Evolutionary conservation across 108 stramenopile genomes (phyloP).

Genomic region (Nitzschia sp.): DNA sequence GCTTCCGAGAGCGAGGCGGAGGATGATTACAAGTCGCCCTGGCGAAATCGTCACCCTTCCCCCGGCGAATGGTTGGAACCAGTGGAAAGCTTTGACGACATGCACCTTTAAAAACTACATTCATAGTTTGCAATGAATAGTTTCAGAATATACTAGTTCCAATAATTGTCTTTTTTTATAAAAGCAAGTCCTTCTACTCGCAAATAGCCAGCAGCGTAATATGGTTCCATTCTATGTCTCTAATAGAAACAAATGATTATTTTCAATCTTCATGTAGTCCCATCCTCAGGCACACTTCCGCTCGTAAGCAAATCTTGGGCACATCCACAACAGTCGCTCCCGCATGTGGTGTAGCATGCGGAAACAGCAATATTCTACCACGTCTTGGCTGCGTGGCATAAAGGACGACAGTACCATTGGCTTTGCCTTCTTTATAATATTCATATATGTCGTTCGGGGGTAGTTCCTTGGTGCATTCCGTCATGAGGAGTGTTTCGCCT

Average conservation of each 20-base stretch:
- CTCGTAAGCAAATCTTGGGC: conserved; percentile 38
- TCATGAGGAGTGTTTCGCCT: conserved; percentile 32
- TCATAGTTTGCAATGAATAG: no score
- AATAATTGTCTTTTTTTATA: no score
- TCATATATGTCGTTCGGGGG: neutral
- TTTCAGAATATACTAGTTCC: no score
- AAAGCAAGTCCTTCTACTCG: no score
- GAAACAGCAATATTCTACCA: conserved; percentile 36
- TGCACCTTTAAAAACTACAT: neutral
- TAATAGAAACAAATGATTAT: no score
- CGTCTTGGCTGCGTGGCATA: conserved; percentile 21
- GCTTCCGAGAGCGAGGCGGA: conserved; percentile 59
- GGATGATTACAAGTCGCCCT: conserved; percentile 44
- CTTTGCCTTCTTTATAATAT: neutral
- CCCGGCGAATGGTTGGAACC: conserved; percentile 68
- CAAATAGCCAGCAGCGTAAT: no score
- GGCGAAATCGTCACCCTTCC: conserved; percentile 54
- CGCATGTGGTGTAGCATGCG: conserved; percentile 32
- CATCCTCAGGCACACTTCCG: no score
- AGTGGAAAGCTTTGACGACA: conserved; percentile 25
- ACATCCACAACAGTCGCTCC: conserved; percentile 18
- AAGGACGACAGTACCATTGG: conserved; percentile 5
- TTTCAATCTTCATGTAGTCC: no score
- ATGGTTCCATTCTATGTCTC: no score
- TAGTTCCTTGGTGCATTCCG: conserved; percentile 7